Evolutionary conservation across 805 yeast genomes (phyloP).

Genomic region (Wickerhamomyces bisporus): DNA sequence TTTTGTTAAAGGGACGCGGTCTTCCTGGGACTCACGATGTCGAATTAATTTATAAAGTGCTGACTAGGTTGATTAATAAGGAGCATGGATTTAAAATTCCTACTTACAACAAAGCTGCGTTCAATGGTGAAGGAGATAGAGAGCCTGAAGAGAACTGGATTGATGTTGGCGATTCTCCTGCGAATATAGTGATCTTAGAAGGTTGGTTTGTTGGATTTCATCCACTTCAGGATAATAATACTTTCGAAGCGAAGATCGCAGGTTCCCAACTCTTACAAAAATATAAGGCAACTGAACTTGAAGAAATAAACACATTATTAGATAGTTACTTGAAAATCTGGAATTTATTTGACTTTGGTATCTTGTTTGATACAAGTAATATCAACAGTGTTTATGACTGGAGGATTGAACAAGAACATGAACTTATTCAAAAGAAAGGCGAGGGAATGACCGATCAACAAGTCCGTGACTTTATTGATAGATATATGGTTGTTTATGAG

Average conservation of each 20-base stretch:
- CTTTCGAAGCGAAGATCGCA: slow-evolving; percentile 11
- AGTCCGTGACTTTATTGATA: slow-evolving; percentile 64
- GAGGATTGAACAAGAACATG: slow-evolving; percentile 69
- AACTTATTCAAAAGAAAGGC: slow-evolving; percentile 47
- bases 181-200: slow-evolving; percentile 73
- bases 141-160: slow-evolving; percentile 34
- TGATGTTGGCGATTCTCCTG: slow-evolving; percentile 27
- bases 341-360: slow-evolving; percentile 52
- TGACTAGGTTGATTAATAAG: slow-evolving; percentile 28
- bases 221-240: slow-evolving; percentile 31
- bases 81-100: slow-evolving; percentile 44
- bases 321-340: slow-evolving; percentile 47
- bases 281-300: slow-evolving; percentile 25
- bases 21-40: slow-evolving; percentile 93
- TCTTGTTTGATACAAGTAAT: slow-evolving; percentile 56
- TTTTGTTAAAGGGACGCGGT: slow-evolving; percentile 72
- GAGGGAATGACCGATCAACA: slow-evolving; percentile 75
- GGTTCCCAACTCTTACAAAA: slow-evolving; percentile 20
- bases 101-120: slow-evolving; percentile 69
- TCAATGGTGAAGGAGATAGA: slow-evolving; percentile 78
- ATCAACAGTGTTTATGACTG: slow-evolving; percentile 66
- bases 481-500: slow-evolving; percentile 84
- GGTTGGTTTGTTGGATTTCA: slow-evolving; percentile 92
- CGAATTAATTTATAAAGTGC: slow-evolving; percentile 22
- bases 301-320: slow-evolving; percentile 49